Base-by-base conservation (phyloP, 1,284 basidiomycete genomes). In the Cutaneotrichosporon dermatis region DNA sequence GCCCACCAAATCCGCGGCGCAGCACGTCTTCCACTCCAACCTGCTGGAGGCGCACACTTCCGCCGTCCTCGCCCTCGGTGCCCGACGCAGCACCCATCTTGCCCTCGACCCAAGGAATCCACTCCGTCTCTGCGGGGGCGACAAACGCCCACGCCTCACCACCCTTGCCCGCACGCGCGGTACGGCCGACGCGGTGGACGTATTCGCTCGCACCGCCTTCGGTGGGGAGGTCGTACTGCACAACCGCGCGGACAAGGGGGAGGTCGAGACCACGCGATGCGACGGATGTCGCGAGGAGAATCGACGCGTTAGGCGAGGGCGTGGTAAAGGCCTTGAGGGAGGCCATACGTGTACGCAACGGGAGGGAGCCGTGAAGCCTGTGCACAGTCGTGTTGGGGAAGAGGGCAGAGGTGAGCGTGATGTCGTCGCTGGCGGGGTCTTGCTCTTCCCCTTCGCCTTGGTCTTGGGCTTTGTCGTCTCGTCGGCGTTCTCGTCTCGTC, bases 211-310 rank as follows among this genome's bases (percentile, higher is more conserved):
- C 88, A 2, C 96, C 95, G 12, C 93, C 91, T 80, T 99, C 96
- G 0, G 96, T 99, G 0, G 96, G 95, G 34, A 98, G 84, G 76
- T 99, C 96, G 73, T 95, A 95, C 73, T 99, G 96, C 39, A 99
- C 82, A 58, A 99, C 94, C 3, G 91, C 90, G 15, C 88, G 87
- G 7, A 99, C 93, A n/a, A 92, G 84, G 3, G 93, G 93, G 49
- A 99, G 80, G 80, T 99, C 96, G n/a, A 99, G 83, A 71, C 96
- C 96, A 72, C 96, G 90, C 37, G 94, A 92, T 1, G 95, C 96
- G 58, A 99, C 93, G 2, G 92, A 95, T 1, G 96, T 99, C 72
- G 94, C 98, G 44, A 99, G 82, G 6, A 99, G 82, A 52, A 99
- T 84, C 0, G 92, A 86, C 0, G 79, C 70, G 15, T 66, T 71